Conservation (phyloP, 2,329 filamentous ascomycete genomes). For the Paecilomyces sp. region DNA sequence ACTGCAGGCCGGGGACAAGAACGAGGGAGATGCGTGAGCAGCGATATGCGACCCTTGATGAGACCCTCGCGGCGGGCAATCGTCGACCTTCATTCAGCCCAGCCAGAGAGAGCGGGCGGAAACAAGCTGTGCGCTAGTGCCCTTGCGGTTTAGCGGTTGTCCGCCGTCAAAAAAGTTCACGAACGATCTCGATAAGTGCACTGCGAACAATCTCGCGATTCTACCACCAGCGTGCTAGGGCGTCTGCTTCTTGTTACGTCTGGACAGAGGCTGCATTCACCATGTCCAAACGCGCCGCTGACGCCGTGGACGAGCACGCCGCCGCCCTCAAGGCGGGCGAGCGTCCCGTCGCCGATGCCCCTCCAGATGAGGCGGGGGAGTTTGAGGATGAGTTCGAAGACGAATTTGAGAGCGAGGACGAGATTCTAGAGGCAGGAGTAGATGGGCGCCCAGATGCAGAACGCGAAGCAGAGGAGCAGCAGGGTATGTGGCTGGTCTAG, state of each 20-base stretch:
- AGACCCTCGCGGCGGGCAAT: neutral
- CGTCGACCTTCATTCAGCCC: neutral
- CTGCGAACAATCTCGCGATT: slow-evolving; percentile 9
- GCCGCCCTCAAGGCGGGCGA: slow-evolving; percentile 56
- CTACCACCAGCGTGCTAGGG: slow-evolving; percentile 15
- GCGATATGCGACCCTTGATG: neutral
- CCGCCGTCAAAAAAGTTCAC: slow-evolving; percentile 7
- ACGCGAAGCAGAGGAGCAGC: slow-evolving; percentile 80
- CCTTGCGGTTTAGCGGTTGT: slow-evolving; percentile 1
- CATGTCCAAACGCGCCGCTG: slow-evolving; percentile 57
- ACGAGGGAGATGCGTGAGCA: neutral
- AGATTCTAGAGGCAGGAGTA: slow-evolving; percentile 89
- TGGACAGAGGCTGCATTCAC: slow-evolving; percentile 9
- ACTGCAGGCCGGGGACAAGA: neutral
- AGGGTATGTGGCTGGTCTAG: slow-evolving; percentile 41
- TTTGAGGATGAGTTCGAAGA: slow-evolving; percentile 83
- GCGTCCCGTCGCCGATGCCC: slow-evolving; percentile 45
- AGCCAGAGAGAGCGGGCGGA: slow-evolving; percentile 1
- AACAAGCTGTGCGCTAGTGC: slow-evolving; percentile 4
- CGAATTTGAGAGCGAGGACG: slow-evolving; percentile 89
- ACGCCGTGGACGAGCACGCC: slow-evolving; percentile 42
- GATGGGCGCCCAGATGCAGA: slow-evolving; percentile 89
- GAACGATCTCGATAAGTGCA: slow-evolving; percentile 2
- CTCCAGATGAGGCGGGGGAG: slow-evolving; percentile 51
- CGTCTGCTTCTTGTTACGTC: slow-evolving; percentile 4